A percentile compares a stretch with the other conserved stretches of the same genome.
phyloP scores from a whole-genome alignment of 2,329 filamentous ascomycete species.

The Teratosphaeria zuluensis region DNA sequence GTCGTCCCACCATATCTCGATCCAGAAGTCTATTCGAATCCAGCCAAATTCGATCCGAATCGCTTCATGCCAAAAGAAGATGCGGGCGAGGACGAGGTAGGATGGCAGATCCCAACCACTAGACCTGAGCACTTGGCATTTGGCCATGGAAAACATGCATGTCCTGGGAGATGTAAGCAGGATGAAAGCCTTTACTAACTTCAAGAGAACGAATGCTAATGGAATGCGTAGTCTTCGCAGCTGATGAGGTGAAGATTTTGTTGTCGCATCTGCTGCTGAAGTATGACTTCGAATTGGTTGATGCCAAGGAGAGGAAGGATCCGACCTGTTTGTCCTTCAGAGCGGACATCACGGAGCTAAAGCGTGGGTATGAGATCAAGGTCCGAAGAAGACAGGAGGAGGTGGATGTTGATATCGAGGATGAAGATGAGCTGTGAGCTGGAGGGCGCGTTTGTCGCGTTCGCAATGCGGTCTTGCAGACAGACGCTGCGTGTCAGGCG shows the following conservation, averaged over 20 bases:
- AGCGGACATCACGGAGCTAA: not conserved
- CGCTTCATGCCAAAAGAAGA: not conserved
- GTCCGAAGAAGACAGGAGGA: not conserved
- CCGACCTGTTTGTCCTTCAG: not conserved
- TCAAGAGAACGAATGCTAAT: not conserved
- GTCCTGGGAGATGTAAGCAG: slow-evolving; percentile 23
- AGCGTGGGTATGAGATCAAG: not conserved
- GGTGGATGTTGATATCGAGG: not conserved
- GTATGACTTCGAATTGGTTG: slow-evolving; percentile 18
- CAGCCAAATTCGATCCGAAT: not conserved
- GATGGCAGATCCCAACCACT: slow-evolving; percentile 3
- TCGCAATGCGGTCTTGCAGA: not conserved
- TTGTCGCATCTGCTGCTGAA: slow-evolving; percentile 24
- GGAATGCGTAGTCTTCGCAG: slow-evolving; percentile 18
- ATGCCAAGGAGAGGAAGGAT: not conserved
- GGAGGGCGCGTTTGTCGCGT: not conserved
- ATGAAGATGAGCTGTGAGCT: not conserved
- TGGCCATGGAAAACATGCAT: slow-evolving; percentile 24
- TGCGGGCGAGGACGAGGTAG: not conserved
- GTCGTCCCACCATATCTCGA: not conserved
- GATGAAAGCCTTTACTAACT: not conserved
- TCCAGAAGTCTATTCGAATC: not conserved
- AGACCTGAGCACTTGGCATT: slow-evolving; percentile 17
- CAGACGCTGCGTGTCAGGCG: not conserved
- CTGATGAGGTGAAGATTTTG: slow-evolving; percentile 26